Conservation (phyloP, 768 basidiomycete genomes). For the Termitomyces sp. region DNA sequence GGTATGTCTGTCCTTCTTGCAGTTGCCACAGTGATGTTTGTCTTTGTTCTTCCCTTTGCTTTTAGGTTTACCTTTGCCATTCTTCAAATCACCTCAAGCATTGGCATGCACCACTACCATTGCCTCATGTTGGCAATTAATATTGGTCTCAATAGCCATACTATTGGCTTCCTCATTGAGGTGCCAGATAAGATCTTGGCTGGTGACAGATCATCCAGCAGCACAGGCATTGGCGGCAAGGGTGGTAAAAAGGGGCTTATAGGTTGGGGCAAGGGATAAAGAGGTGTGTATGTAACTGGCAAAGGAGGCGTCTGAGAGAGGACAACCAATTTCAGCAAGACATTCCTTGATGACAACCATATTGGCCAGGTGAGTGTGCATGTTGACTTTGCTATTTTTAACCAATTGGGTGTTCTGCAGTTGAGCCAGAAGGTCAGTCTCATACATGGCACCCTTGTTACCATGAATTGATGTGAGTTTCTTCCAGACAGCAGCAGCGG, state of each 20-base stretch:
- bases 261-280: not conserved
- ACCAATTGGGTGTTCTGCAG: not conserved
- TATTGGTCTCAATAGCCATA: slow-evolving; percentile 10
- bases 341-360: slow-evolving; percentile 9
- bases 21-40: not conserved
- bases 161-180: slow-evolving; percentile 13
- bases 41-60: not conserved
- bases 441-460: slow-evolving; percentile 1
- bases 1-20: not conserved
- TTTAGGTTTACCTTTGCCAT: too few species aligned
- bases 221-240: not conserved
- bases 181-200: slow-evolving; percentile 7
- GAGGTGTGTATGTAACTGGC: slow-evolving; percentile 13
- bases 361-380: not conserved
- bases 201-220: too few species aligned
- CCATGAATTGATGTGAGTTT: not conserved
- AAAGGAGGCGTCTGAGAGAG: slow-evolving; percentile 5
- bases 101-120: slow-evolving; percentile 2
- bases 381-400: slow-evolving; percentile 3
- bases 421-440: not conserved
- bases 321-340: slow-evolving; percentile 6
- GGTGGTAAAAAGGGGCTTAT: not conserved
- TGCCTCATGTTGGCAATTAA: slow-evolving; percentile 13
- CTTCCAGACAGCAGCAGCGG: not conserved
- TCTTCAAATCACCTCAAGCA: not conserved